Conservation (phyloP, 2,329 filamentous ascomycete species). For the Metarhizium brunneum region DNA sequence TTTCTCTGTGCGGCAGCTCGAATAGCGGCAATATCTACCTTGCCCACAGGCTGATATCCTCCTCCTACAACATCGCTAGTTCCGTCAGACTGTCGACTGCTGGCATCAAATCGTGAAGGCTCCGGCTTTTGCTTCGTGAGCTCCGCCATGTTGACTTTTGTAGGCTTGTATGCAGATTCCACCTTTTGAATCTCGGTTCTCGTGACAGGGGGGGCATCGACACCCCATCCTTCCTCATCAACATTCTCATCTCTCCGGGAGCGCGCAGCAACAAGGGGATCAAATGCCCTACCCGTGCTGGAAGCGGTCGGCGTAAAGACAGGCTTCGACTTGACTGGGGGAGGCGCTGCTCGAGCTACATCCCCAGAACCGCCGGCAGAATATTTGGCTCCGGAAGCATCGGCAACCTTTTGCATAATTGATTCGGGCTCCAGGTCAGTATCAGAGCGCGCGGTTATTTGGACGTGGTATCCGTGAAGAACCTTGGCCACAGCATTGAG, state of each 20-base stretch:
- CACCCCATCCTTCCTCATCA: slow-evolving; percentile 88
- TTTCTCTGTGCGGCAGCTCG: slow-evolving; percentile 61
- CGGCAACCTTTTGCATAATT: slow-evolving; percentile 87
- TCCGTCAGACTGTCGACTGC: slow-evolving; percentile 34
- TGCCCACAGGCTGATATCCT: slow-evolving; percentile 87
- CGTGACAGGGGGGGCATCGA: slow-evolving; percentile 84
- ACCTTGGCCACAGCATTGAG: slow-evolving; percentile 81
- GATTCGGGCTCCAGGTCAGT: slow-evolving; percentile 77
- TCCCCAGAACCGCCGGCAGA: slow-evolving; percentile 55
- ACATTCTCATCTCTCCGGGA: slow-evolving; percentile 49
- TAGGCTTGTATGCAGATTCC: slow-evolving; percentile 84
- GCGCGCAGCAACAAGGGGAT: slow-evolving; percentile 59
- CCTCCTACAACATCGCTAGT: slow-evolving; percentile 64
- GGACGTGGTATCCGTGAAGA: slow-evolving; percentile 93
- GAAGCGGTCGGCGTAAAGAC: slow-evolving; percentile 72
- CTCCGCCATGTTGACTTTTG: slow-evolving; percentile 87
- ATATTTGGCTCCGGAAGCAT: slow-evolving; percentile 93
- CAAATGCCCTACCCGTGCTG: slow-evolving; percentile 42
- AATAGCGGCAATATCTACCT: slow-evolving; percentile 93
- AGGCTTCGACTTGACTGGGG: slow-evolving; percentile 77
- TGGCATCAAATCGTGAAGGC: slow-evolving; percentile 49
- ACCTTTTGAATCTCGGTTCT: slow-evolving; percentile 87
- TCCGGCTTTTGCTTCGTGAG: slow-evolving; percentile 65
- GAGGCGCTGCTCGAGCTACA: slow-evolving; percentile 44
- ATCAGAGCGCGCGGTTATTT: slow-evolving; percentile 90